Conservation (phyloP, 495 filamentous ascomycete species). For the Tuber aestivum region DNA sequence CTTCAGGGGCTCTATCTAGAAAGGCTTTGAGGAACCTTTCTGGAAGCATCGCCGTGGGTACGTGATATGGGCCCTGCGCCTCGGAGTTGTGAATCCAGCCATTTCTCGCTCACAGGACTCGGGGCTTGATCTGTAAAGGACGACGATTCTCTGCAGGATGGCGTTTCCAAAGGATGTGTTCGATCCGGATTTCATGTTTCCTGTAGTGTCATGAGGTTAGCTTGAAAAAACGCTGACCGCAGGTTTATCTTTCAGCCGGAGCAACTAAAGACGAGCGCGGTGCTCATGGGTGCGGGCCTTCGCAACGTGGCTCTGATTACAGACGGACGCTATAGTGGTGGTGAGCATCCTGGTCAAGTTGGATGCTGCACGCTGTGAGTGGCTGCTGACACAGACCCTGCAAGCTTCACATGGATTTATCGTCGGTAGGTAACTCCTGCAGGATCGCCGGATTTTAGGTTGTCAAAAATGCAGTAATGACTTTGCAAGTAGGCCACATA, state of each 20-base stretch:
- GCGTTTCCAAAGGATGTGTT: slow-evolving; percentile 32
- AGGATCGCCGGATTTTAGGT: slow-evolving; percentile 37
- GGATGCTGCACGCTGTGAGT: slow-evolving; percentile 26
- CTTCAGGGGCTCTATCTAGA: slow-evolving; percentile 27
- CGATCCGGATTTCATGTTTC: slow-evolving; percentile 33
- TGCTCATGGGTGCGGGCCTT: slow-evolving; percentile 86
- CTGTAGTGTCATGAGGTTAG: slow-evolving; percentile 33
- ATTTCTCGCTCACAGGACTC: background rate
- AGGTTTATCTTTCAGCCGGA: slow-evolving; percentile 56
- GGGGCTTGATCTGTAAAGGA: background rate
- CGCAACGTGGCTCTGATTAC: slow-evolving; percentile 88
- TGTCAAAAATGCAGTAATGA: slow-evolving; percentile 34
- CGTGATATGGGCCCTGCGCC: slow-evolving; percentile 21
- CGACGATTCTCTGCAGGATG: slow-evolving; percentile 17
- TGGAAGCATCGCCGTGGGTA: slow-evolving; percentile 18
- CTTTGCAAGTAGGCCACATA: slow-evolving; percentile 59
- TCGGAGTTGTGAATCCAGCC: slow-evolving; percentile 12
- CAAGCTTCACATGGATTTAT: slow-evolving; percentile 88
- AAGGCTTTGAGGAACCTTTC: slow-evolving; percentile 22
- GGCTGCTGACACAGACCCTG: slow-evolving; percentile 16
- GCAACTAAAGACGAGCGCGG: slow-evolving; percentile 80
- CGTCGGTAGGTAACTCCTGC: slow-evolving; percentile 51
- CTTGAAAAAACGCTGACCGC: slow-evolving; percentile 38
- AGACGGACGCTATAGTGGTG: slow-evolving; percentile 81
- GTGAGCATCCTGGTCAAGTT: slow-evolving; percentile 29